Percentiles rank a stretch among this genome's conserved stretches.
phyloP scores from a whole-genome alignment of 2,329 filamentous ascomycete species.

The Aschersonia sp. region DNA sequence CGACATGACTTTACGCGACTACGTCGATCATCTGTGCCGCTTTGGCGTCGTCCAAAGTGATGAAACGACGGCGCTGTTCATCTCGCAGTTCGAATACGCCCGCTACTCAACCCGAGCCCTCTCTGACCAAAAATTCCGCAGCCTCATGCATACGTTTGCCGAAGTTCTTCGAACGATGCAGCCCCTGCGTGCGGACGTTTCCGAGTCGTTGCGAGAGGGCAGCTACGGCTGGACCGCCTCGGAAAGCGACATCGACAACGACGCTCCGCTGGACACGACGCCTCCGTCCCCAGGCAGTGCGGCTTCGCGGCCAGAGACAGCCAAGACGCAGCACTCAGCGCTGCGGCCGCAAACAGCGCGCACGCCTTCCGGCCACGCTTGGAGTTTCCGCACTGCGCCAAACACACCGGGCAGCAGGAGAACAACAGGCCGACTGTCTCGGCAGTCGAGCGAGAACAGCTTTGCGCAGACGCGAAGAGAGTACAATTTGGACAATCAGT shows the following conservation, averaged over 20 bases:
- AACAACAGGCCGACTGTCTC: slow-evolving; percentile 18
- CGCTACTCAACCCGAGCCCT: slow-evolving; percentile 65
- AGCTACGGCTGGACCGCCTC: slow-evolving; percentile 11
- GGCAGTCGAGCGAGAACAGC: slow-evolving; percentile 20
- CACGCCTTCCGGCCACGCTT: slow-evolving; percentile 27
- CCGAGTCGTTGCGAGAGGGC: slow-evolving; percentile 26
- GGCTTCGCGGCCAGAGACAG: slow-evolving; percentile 12
- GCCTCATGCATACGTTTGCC: slow-evolving; percentile 74
- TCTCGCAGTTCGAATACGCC: slow-evolving; percentile 67
- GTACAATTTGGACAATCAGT: slow-evolving; percentile 21
- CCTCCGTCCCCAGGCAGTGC: slow-evolving; percentile 22
- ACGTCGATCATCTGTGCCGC: slow-evolving; percentile 55
- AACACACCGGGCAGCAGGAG: slow-evolving; percentile 34
- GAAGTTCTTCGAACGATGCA: slow-evolving; percentile 66
- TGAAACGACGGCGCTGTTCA: slow-evolving; percentile 43
- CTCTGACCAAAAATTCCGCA: slow-evolving; percentile 55
- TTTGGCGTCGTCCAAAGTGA: slow-evolving; percentile 44
- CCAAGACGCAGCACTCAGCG: slow-evolving; percentile 17
- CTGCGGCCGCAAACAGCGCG: slow-evolving; percentile 12
- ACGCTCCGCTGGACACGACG: slow-evolving; percentile 26
- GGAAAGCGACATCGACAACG: slow-evolving; percentile 26
- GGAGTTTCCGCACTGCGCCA: slow-evolving; percentile 36
- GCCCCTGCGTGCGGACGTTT: slow-evolving; percentile 33
- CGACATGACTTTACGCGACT: slow-evolving; percentile 64
- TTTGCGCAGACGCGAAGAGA: slow-evolving; percentile 27